Base-by-base conservation (phyloP, 176 grass and related monocot species). In the Ensete glaucum region DNA sequence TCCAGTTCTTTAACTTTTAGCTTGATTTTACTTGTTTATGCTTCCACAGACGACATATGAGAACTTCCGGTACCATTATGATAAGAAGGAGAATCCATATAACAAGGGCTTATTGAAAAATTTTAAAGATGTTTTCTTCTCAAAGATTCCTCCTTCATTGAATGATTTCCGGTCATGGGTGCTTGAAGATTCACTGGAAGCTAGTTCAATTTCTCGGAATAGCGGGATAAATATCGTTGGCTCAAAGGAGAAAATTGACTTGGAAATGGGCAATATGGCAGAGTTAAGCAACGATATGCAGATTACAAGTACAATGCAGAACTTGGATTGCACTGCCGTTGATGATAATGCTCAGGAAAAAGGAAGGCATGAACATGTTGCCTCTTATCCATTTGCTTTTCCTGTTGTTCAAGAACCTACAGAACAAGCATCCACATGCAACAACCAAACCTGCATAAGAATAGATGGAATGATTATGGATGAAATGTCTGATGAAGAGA, bases 81-180 rank as follows among this genome's bases (percentile, higher is more conserved):
- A 97, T 74, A 88, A 96, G 79, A 93, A 90, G 80, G 93, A 97
- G 67, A 97, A 97, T 79, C 93, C 93, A 13, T 90, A 90, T 74
- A 80, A 88, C 85, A 85, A 73, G 19, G 88, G 93, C 19, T 79
- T 79, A 60, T 53, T 83, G 1, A 78, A 29, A 26, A 97, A 97
- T 78, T 22, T 97, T 15, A 69, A 71, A 19, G 83, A 97, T 26
- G 90, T 93, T 26, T 93, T 97, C 82, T 88, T 79, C 72, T 66
- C 80, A 8, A 58, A 82, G 80, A 89, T 90, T 26, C 88, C 93
- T 50, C 79, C 85, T 14, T 93, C 93, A 67, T 60, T 97, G 69
- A 93, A 85, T 81, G 74, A 75, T 1, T 97, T 97, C 83, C 83
- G 90, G 72, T 76, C 83, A 16, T 89, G 85, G 93, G 90, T 90